A percentile compares a stretch with the other conserved stretches of the same genome.
phyloP scores from a whole-genome alignment of 1,139 yeast species.

The Zhuliangozyma blackwelliae region DNA sequence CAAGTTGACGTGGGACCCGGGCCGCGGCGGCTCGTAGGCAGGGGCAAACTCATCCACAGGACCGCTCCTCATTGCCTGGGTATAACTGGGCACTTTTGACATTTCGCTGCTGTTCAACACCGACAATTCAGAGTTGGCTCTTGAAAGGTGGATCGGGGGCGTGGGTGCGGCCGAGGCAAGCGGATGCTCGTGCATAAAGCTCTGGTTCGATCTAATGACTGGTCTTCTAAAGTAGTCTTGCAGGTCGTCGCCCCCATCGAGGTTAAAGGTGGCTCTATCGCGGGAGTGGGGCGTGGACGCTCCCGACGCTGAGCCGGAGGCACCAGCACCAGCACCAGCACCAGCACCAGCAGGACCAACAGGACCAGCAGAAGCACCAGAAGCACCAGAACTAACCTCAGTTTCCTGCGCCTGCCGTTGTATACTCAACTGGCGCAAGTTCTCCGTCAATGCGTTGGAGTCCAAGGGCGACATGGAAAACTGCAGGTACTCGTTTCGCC shows the following conservation, averaged over 20 bases:
- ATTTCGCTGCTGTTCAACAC: slow-evolving; percentile 22
- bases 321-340: too few species aligned
- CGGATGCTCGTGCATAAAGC: slow-evolving; percentile 8
- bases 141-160: slow-evolving; percentile 56
- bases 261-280: slow-evolving; percentile 40
- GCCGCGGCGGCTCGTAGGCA: slow-evolving; percentile 54
- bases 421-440: slow-evolving; percentile 48
- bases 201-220: slow-evolving; percentile 10
- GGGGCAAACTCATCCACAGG: slow-evolving; percentile 55
- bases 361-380: too few species aligned
- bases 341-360: too few species aligned
- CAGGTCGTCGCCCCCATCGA: slow-evolving; percentile 30
- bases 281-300: slow-evolving; percentile 6
- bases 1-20: slow-evolving; percentile 37
- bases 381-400: slow-evolving; percentile 6
- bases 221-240: slow-evolving; percentile 4
- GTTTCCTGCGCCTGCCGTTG: slow-evolving; percentile 42
- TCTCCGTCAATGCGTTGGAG: slow-evolving; percentile 45
- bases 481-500: slow-evolving; percentile 23
- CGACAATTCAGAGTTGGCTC: slow-evolving; percentile 46
- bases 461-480: slow-evolving; percentile 43
- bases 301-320: neutral
- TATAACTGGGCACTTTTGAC: slow-evolving; percentile 78
- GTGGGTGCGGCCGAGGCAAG: slow-evolving; percentile 28
- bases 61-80: slow-evolving; percentile 60